Base-by-base conservation (phyloP, 1,284 basidiomycete species). In the Cutaneotrichosporon sp. region DNA sequence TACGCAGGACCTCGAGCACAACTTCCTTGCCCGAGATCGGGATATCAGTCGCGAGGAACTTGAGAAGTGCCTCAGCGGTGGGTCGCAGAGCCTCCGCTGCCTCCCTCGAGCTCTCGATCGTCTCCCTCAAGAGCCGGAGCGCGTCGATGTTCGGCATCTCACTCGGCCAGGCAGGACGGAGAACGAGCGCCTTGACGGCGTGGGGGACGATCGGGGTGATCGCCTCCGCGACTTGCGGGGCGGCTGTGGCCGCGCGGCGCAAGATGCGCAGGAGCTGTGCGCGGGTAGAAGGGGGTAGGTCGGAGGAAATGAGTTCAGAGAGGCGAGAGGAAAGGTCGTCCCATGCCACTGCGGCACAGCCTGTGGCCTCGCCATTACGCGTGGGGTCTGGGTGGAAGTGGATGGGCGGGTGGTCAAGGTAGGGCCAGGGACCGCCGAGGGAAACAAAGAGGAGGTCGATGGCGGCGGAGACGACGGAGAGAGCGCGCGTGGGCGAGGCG, bases 61-160 rank as follows among this genome's bases (percentile, higher is more conserved):
- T 88, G 51, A 97, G 83, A 0, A 94, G 84, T 0, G 87, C 67
- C 81, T 79, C 91, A 86, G 32, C 86, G 81, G 60, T 84, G 75
- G 63, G 85, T 2, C 76, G 74, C 2, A 94, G 80, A 2, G 82
- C 78, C 14, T 81, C 80, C 0, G 94, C 92, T 65, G 87, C 88
- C 0, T 82, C 72, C 30, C 92, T 85, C 0, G 90, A 90, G 2
- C 89, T 85, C 3, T 81, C 78, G 0, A 88, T 86, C 31, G 92
- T 82, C 1, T 84, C 85, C 13, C 77, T 81, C 22, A 97, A 80
- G 11, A 93, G 74, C 10, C 81, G 80, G 6, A 96, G 76, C 0
- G 69, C 72, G 18, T 73, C 66, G 38, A 69, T 87, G 86, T 49
- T 82, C 82, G 64, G 64, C 78, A 0, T 62, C 80, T 79, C 1